Evolutionary conservation across 148 eudicot species (phyloP), one percentile per base, ranked within the genome.

Genomic region (Rhododendron ovatum): DNA sequence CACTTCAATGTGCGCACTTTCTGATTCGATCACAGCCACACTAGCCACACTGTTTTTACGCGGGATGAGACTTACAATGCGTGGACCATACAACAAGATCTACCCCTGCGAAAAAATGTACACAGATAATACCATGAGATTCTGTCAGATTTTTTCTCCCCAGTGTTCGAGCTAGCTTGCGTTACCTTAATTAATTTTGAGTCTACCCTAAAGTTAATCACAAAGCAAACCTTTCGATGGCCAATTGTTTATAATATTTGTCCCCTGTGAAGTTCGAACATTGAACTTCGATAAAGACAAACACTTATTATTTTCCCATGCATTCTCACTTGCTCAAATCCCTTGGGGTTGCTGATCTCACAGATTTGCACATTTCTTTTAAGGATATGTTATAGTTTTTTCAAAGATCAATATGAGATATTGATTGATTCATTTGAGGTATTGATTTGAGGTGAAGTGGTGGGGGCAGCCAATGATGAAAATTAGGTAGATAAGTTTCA

Each of bases 401-500:
- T 45, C 8, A 7, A 48, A 43, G 28, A 47, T 57, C 7, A 18
- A 18, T 0, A 71, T 73, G 22, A 17, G 20, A 50, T 7, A 17
- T 37, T 37, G 39, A 37, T 33, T 73, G 7, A 50, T 30, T 53
- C 28, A 74, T 14, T 7, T 35, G 55, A 35, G 24, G 18, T 67
- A 24, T 69, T 30, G 67, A 74, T 73, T 51, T 45, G 33, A 84
- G 79, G 57, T 47, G 15, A 10, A 71, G 86, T 84, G 81, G 81
- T 65, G 18, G 76, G 80, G 86, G 59, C 79, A 45, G 26, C 85
- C 39, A 84, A 71, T 71, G 26, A 84, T 69, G 79, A 41, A 84
- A 84, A 53, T 84, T 74, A 84, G 86, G 86, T 84, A 84, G 67
- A 84, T 51, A 35, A 84, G 80, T 18, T 80, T 84, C 86, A 84